These are phyloP conservation scores for Talaromyces sp. DNA, from an alignment of 2,329 filamentous ascomycete genomes.

Conservation along the genomic window DNA sequence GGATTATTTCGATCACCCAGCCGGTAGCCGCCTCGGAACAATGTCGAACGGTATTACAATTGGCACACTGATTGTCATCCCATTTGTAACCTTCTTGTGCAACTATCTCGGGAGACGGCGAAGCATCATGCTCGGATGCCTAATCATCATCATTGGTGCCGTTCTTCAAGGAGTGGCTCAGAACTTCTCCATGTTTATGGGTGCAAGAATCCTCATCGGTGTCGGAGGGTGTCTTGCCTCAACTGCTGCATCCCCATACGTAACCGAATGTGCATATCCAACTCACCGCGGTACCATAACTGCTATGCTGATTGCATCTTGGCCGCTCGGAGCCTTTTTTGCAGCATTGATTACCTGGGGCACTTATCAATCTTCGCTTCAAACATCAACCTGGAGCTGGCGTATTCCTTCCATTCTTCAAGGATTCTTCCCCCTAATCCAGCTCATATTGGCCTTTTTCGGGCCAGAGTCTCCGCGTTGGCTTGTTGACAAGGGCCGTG, in stretches of 20 bases:
- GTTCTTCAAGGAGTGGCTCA: slow-evolving; percentile 2
- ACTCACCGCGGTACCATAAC: slow-evolving; percentile 59
- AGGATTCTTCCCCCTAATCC: slow-evolving; percentile 24
- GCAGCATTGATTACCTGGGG: slow-evolving; percentile 25
- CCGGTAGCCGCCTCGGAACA: not conserved
- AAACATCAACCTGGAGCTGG: slow-evolving; percentile 43
- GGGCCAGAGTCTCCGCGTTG: not conserved
- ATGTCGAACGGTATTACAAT: not conserved
- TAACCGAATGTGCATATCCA: slow-evolving; percentile 59
- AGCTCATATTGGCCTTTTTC: not conserved
- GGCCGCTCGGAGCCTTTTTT: slow-evolving; percentile 26
- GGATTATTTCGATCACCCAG: slow-evolving; percentile 4
- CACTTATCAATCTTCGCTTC: slow-evolving; percentile 30
- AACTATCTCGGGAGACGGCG: not conserved
- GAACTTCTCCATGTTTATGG: slow-evolving; percentile 54
- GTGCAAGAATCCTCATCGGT: slow-evolving; percentile 59
- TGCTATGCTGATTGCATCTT: slow-evolving; percentile 57
- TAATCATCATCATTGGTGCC: not conserved
- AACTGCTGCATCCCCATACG: slow-evolving; percentile 55
- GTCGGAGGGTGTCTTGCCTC: slow-evolving; percentile 60
- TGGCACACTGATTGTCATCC: not conserved
- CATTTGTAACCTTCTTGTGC: not conserved
- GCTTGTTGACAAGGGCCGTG: not conserved
- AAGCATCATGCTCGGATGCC: not conserved
- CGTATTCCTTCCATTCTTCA: slow-evolving; percentile 48